phyloP scores from a whole-genome alignment of 2,329 filamentous ascomycete genomes.

The Ophiostoma quercus region DNA sequence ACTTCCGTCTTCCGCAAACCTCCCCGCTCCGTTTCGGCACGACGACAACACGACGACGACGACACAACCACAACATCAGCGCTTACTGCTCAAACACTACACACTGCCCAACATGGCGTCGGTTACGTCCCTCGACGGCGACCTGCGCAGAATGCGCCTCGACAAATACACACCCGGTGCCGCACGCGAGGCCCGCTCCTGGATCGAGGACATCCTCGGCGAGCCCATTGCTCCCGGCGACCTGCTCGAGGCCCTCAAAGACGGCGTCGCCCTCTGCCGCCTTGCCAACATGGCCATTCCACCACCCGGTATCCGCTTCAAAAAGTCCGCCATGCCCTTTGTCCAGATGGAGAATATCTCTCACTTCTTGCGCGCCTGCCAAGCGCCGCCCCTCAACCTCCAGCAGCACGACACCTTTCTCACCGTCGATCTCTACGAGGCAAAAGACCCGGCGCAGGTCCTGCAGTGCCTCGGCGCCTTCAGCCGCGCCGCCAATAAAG shows the following conservation, averaged over 20 bases:
- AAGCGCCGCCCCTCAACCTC: constrained; percentile 76
- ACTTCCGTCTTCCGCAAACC: not conserved
- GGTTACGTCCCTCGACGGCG: constrained; percentile 87
- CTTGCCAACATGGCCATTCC: constrained; percentile 76
- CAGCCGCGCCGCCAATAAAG: constrained; percentile 73
- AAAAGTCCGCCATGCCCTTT: constrained; percentile 90
- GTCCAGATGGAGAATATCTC: constrained; percentile 99
- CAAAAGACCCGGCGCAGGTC: constrained; percentile 93
- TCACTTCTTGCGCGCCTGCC: constrained; percentile 85
- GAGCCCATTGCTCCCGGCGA: constrained; percentile 68
- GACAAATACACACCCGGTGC: constrained; percentile 89
- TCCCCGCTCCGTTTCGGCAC: not conserved
- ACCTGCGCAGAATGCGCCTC: constrained; percentile 87
- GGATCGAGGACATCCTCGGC: constrained; percentile 79
- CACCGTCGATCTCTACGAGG: constrained; percentile 92
- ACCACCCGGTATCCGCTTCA: constrained; percentile 78
- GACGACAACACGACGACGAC: not conserved
- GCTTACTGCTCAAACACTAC: not conserved
- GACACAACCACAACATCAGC: not conserved
- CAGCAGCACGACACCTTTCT: constrained; percentile 93
- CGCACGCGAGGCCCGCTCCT: constrained; percentile 74
- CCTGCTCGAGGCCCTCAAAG: constrained; percentile 78
- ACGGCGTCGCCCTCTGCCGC: constrained; percentile 89
- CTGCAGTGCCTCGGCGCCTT: constrained; percentile 89
- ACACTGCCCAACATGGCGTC: constrained; percentile 52